Conservation (phyloP, 2,329 filamentous ascomycete genomes). For the Graphilbum sp. region DNA sequence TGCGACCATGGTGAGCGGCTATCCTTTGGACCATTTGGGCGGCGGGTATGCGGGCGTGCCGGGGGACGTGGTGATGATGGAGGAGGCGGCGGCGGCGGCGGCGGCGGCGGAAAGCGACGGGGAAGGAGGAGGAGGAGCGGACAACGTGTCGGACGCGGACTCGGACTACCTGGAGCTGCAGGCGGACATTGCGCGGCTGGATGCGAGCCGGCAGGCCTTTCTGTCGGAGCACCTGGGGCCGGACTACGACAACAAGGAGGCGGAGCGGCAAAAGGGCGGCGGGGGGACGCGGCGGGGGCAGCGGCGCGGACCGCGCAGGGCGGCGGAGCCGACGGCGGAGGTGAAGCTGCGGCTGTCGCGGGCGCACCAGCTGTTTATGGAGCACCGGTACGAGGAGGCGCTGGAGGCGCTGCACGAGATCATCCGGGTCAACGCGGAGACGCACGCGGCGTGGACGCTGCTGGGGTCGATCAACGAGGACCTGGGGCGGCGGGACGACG, state of each 20-base stretch:
- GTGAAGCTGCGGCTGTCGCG: slow-evolving; percentile 51
- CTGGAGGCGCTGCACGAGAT: slow-evolving; percentile 43
- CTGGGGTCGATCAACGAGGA: slow-evolving; percentile 45
- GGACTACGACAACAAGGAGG: slow-evolving; percentile 4
- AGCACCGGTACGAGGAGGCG: slow-evolving; percentile 42
- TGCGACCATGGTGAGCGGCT: no score
- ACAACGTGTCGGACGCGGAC: slow-evolving; percentile 20
- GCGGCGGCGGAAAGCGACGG: slow-evolving; percentile 2
- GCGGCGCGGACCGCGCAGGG: slow-evolving; percentile 35
- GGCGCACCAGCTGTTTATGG: slow-evolving; percentile 52
- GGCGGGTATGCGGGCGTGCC: no score
- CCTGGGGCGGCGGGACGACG: slow-evolving; percentile 37
- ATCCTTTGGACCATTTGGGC: no score
- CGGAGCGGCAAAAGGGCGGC: not conserved
- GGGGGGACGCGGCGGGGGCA: slow-evolving; percentile 7
- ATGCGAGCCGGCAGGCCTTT: slow-evolving; percentile 19
- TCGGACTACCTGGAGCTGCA: slow-evolving; percentile 24
- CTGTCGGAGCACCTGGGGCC: slow-evolving; percentile 14
- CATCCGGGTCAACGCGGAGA: slow-evolving; percentile 52
- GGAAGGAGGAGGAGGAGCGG: slow-evolving; percentile 10
- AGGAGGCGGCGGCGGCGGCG: not conserved
- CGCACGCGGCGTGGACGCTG: slow-evolving; percentile 47
- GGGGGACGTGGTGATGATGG: no score
- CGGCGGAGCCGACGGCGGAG: slow-evolving; percentile 52
- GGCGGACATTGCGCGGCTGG: slow-evolving; percentile 21